Evolutionary conservation across 169 alveolate genomes (phyloP), one percentile per base, ranked within the genome.

Genomic region (Cryptosporidium ubiquitum): DNA sequence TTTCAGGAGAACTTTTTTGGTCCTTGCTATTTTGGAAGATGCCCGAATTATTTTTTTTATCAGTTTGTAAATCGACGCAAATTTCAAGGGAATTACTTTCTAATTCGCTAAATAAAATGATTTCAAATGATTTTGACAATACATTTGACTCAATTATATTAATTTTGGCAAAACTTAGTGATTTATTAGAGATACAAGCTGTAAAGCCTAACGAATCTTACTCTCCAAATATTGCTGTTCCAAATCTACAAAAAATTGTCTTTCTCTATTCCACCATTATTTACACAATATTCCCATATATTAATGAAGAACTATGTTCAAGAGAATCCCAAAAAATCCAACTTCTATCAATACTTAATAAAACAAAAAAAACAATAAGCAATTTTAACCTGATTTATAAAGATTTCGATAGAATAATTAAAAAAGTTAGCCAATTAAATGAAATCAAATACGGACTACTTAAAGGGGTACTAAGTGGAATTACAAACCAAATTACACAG

Each of bases 11-110:
- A 3, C n/a, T 52, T 20, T 79, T 47, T 47, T 79, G 89, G 89
- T 79, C 89, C 10, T 39, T 79, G 10, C 61, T 79, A 3, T 79
- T 79, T 69, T 79, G 79, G 74, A 79, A 40, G 26, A 60, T 31
- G 37, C 60, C 40, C 12, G 89, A 79, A 3, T 61, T 79, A 37
- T 64, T 79, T 23, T 58, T 64, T 61, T 31, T 66, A 29, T 79
- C 61, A 12, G 37, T 79, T 47, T n/a, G 3, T 16, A 79, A 64
- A 31, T 60, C 89, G 18, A 61, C 47, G 7, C 18, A 61, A 33
- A 44, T 79, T n/a, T 66, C 89, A 42, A 79, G 18, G 51, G 75
- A 37, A 64, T 29, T 35, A 37, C 49, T 79, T 18, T 42, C 75
- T 39, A 64, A n/a, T 58, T 79, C 89, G 23, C 16, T 79, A 18